Evolutionary conservation across 768 basidiomycete genomes (phyloP).

Genomic region (Agaricus sinodeliciosus): DNA sequence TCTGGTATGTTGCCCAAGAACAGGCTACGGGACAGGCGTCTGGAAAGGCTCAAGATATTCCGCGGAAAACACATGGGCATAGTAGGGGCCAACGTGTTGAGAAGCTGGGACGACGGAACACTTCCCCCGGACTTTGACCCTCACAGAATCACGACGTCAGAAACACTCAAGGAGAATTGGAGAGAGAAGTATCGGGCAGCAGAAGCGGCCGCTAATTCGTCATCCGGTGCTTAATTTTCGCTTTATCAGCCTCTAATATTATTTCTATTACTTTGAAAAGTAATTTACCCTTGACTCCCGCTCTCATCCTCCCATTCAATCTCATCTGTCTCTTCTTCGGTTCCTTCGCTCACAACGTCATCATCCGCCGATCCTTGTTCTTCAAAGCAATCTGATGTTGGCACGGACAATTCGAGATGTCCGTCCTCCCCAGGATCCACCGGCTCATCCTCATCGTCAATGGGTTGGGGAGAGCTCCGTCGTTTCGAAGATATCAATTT

Average conservation of each 20-base stretch:
- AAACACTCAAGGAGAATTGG: constrained; percentile 27
- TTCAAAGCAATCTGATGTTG: background rate
- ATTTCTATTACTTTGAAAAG: background rate
- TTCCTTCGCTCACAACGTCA: background rate
- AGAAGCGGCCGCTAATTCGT: constrained; percentile 7
- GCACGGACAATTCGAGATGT: constrained; percentile 1
- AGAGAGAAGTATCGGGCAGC: constrained; percentile 17
- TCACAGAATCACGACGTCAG: constrained; percentile 31
- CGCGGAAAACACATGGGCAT: constrained; percentile 73
- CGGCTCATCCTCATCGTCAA: constrained; percentile 8
- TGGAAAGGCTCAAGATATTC: constrained; percentile 88
- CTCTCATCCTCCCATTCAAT: constrained; percentile 5
- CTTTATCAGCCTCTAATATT: background rate
- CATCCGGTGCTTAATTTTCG: constrained; percentile 6
- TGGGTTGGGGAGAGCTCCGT: background rate
- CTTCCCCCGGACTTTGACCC: constrained; percentile 45
- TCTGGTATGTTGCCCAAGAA: constrained; percentile 99
- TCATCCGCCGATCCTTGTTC: background rate
- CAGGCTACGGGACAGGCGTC: constrained; percentile 81
- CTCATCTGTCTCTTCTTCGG: constrained; percentile 10
- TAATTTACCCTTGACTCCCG: background rate
- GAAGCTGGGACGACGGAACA: constrained; percentile 81
- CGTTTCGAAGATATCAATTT: constrained; percentile 21
- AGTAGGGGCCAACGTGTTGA: constrained; percentile 68
- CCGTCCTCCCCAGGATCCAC: constrained; percentile 7